phyloP scores from a whole-genome alignment of 331 rosid genomes.

The Pyrus hybrid region DNA sequence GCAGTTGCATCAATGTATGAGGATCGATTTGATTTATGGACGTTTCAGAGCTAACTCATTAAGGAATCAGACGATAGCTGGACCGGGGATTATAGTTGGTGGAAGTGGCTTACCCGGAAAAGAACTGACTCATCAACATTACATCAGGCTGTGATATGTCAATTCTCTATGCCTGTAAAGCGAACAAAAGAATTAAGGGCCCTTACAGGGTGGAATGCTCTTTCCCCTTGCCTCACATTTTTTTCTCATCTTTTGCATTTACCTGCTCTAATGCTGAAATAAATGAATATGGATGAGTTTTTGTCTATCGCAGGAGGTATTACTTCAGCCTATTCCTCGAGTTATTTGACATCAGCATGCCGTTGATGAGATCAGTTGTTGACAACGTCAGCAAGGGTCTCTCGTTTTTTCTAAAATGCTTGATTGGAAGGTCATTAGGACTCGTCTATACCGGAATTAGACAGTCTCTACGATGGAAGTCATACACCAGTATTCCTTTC shows the following conservation, averaged over 20 bases:
- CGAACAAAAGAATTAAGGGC: slow-evolving; percentile 82
- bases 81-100: slow-evolving; percentile 54
- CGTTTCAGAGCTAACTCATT: slow-evolving; percentile 53
- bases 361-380: slow-evolving; percentile 54
- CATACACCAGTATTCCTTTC: slow-evolving; percentile 13
- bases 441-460: slow-evolving; percentile 88
- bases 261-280: neutral
- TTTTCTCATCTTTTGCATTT: neutral
- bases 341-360: slow-evolving; percentile 72
- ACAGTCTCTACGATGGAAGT: slow-evolving; percentile 81
- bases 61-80: slow-evolving; percentile 38
- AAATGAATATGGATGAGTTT: neutral
- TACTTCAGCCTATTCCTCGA: slow-evolving; percentile 88
- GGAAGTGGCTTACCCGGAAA: slow-evolving; percentile 50
- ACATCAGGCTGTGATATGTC: slow-evolving; percentile 33
- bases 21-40: slow-evolving; percentile 82
- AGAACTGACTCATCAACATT: slow-evolving; percentile 33
- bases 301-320: slow-evolving; percentile 61
- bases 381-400: slow-evolving; percentile 68
- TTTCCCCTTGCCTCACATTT: slow-evolving; percentile 14
- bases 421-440: slow-evolving; percentile 94
- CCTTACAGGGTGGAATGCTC: slow-evolving; percentile 70
- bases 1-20: slow-evolving; percentile 90
- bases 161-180: slow-evolving; percentile 65
- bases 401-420: slow-evolving; percentile 73